These are phyloP conservation scores for Fusarium floridanum DNA, from an alignment of 2,329 filamentous ascomycete species.

Conservation along the genomic window DNA sequence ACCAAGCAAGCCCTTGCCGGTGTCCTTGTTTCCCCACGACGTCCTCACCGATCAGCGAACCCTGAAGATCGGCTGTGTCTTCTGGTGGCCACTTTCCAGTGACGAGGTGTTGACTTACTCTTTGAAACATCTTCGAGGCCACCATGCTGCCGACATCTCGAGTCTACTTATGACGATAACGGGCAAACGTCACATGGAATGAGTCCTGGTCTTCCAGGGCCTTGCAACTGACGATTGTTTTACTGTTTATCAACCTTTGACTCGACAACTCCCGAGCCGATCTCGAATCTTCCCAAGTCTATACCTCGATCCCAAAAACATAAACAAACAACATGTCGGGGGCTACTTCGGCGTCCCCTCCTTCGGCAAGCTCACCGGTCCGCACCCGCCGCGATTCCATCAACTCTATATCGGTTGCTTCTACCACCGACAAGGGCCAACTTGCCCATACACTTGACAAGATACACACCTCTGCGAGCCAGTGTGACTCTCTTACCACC, in stretches of 20 bases:
- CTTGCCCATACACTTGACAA: slow-evolving; percentile 84
- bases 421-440: slow-evolving; percentile 74
- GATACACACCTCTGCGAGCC: slow-evolving; percentile 90
- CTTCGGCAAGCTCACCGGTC: slow-evolving; percentile 49
- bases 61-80: slow-evolving; percentile 39
- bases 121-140: slow-evolving; percentile 23
- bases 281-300: background rate
- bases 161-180: slow-evolving; percentile 26
- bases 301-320: slow-evolving; percentile 4
- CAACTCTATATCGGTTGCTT: slow-evolving; percentile 56
- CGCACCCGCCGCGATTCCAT: slow-evolving; percentile 56
- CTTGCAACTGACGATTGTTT: slow-evolving; percentile 7
- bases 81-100: slow-evolving; percentile 25
- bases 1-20: background rate
- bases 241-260: background rate
- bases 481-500: slow-evolving; percentile 85
- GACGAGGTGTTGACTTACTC: slow-evolving; percentile 24
- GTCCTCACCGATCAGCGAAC: slow-evolving; percentile 43
- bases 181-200: slow-evolving; percentile 28
- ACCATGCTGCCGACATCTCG: slow-evolving; percentile 39
- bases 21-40: slow-evolving; percentile 24
- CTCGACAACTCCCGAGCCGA: slow-evolving; percentile 2
- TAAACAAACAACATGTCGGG: slow-evolving; percentile 43
- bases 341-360: slow-evolving; percentile 46
- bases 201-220: slow-evolving; percentile 9